Evolutionary conservation across 2,329 filamentous ascomycete genomes (phyloP).

Genomic region (Elsinoe arachidis): DNA sequence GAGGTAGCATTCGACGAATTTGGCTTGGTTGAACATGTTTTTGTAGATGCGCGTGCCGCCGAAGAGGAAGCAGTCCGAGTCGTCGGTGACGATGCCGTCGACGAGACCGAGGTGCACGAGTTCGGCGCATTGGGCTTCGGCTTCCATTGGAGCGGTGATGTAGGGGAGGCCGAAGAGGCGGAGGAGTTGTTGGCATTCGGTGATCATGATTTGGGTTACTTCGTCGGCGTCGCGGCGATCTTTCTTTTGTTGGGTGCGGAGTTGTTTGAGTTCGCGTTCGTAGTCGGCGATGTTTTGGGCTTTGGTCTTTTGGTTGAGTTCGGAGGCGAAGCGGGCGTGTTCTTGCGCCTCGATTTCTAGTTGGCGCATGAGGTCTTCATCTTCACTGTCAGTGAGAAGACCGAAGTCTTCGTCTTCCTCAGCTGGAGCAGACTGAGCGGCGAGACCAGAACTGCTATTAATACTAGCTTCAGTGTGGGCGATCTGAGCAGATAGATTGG

Average conservation of each 20-base stretch:
- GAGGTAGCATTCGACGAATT: slow-evolving; percentile 95
- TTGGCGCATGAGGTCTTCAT: slow-evolving; percentile 78
- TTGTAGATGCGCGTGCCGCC: slow-evolving; percentile 96
- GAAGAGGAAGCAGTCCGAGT: slow-evolving; percentile 93
- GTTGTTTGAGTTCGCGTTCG: slow-evolving; percentile 74
- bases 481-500: neutral
- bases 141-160: slow-evolving; percentile 97
- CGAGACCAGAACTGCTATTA: slow-evolving; percentile 9
- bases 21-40: slow-evolving; percentile 99
- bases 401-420: slow-evolving; percentile 32
- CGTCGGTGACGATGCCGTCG: slow-evolving; percentile 95
- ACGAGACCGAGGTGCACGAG: slow-evolving; percentile 79
- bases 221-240: slow-evolving; percentile 94
- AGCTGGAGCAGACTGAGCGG: slow-evolving; percentile 20
- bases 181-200: slow-evolving; percentile 86
- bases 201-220: slow-evolving; percentile 91
- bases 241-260: slow-evolving; percentile 92
- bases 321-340: slow-evolving; percentile 83
- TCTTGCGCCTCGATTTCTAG: slow-evolving; percentile 88
- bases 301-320: slow-evolving; percentile 67
- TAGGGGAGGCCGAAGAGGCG: slow-evolving; percentile 90
- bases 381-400: slow-evolving; percentile 71
- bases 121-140: slow-evolving; percentile 93
- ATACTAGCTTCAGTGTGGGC: neutral
- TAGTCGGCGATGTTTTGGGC: slow-evolving; percentile 68